phyloP scores from a whole-genome alignment of 768 basidiomycete genomes.

The Chlorophyllum brunneum region DNA sequence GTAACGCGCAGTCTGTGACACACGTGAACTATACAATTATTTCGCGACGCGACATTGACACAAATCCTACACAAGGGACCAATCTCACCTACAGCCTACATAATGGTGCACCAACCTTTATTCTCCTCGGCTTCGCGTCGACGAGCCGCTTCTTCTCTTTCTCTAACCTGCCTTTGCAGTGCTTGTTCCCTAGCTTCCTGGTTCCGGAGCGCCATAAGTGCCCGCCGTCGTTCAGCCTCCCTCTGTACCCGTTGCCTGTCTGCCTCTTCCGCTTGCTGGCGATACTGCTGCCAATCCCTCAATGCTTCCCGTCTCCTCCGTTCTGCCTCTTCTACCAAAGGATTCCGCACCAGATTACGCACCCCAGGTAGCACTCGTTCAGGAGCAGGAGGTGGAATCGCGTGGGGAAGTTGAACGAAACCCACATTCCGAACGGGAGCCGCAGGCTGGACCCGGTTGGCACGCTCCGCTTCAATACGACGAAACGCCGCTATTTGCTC shows the following conservation, averaged over 20 bases:
- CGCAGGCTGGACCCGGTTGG: background rate
- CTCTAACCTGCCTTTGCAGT: background rate
- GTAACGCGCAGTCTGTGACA: background rate
- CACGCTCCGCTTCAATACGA: background rate
- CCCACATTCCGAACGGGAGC: background rate
- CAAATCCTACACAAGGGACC: too few species aligned
- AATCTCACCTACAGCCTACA: too few species aligned
- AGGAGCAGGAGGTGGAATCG: too few species aligned
- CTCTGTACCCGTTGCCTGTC: too few species aligned
- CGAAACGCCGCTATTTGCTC: conserved; percentile 9
- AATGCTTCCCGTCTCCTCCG: background rate
- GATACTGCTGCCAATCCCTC: too few species aligned
- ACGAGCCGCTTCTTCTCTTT: background rate
- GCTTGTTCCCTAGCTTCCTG: background rate
- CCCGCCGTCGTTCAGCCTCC: background rate
- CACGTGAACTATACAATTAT: background rate
- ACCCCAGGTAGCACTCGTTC: too few species aligned
- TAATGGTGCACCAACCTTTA: conserved; percentile 10
- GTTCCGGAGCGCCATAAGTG: too few species aligned
- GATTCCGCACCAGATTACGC: too few species aligned
- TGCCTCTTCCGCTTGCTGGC: background rate
- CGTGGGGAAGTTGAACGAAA: too few species aligned
- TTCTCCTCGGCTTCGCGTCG: background rate
- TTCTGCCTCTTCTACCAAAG: background rate
- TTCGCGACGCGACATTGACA: background rate